These are phyloP conservation scores for Stemphylium vesicarium DNA, from an alignment of 2,329 filamentous ascomycete species.

Conservation along the genomic window DNA sequence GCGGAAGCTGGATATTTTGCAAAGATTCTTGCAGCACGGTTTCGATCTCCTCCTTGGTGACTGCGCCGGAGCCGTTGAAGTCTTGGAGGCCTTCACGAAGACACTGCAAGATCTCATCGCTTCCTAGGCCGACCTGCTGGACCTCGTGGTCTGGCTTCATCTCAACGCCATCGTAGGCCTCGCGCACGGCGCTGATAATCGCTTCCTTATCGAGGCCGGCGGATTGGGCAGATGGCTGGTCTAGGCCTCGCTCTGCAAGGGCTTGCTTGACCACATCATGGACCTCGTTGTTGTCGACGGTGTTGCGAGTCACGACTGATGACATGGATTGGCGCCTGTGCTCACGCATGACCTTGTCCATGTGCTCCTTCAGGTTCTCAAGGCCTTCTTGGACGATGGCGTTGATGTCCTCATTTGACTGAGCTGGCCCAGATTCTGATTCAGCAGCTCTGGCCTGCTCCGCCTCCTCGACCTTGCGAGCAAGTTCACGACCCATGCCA, in stretches of 20 bases:
- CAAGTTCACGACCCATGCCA: slow-evolving; percentile 91
- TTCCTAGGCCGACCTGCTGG: slow-evolving; percentile 86
- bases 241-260: slow-evolving; percentile 60
- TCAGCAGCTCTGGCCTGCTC: slow-evolving; percentile 55
- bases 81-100: slow-evolving; percentile 84
- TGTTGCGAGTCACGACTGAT: slow-evolving; percentile 66
- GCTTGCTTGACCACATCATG: slow-evolving; percentile 84
- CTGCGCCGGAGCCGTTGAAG: slow-evolving; percentile 65
- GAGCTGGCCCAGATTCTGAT: slow-evolving; percentile 37
- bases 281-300: slow-evolving; percentile 81
- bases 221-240: slow-evolving; percentile 52
- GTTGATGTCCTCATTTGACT: slow-evolving; percentile 71
- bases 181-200: slow-evolving; percentile 82
- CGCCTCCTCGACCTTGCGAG: slow-evolving; percentile 80
- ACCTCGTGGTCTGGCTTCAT: slow-evolving; percentile 94
- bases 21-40: slow-evolving; percentile 84
- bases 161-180: slow-evolving; percentile 78
- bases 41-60: slow-evolving; percentile 84
- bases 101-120: slow-evolving; percentile 87
- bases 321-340: slow-evolving; percentile 71
- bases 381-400: slow-evolving; percentile 81
- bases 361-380: slow-evolving; percentile 80
- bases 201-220: slow-evolving; percentile 70
- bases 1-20: slow-evolving; percentile 78
- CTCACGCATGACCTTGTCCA: slow-evolving; percentile 79